Evolutionary conservation across 306 rosid genomes (phyloP), one percentile per base, ranked within the genome.

Genomic region (Vigna mungo): DNA sequence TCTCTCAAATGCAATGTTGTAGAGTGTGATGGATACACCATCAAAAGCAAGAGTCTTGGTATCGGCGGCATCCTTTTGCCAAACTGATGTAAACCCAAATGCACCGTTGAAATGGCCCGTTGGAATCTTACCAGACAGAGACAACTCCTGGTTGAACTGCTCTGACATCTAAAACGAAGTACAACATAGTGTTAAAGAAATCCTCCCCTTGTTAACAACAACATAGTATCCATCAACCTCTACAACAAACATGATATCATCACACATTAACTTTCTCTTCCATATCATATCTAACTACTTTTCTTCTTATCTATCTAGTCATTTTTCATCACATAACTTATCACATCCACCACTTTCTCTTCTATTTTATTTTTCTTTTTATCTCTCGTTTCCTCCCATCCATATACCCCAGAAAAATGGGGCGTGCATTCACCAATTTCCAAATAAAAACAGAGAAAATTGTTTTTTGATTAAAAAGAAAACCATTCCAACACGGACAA

Each of bases 31-130:
- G 49, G 84, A 86, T 49, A 90, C 90, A 13, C 94, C 96, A 25
- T 93, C 96, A 72, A 88, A 90, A 58, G 98, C 91, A 72, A 90
- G 93, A 52, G 84, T 78, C 84, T 90, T 89, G 43, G 98, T 93
- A 75, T 71, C 88, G 54, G 98, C 92, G 56, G 98, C 95, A 76
- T 93, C 96, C 80, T 88, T 91, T 83, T 91, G 96, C 96, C 98
- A 93, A 71, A 82, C 85, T 53, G 85, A 90, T 2, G 89, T 34
- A 79, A 88, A 93, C 53, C 87, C 90, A 84, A 93, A 93, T 0
- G 92, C 96, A 1, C 89, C 12, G 62, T 89, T 93, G 93, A 93
- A 93, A 77, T 93, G 89, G 17, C 98, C 96, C 0, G 94, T 79
- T 0, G 98, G 96, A 61, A 93, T 93, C 86, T 93, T 93, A 11